Base-by-base conservation (phyloP, 1,139 yeast species). In the Candida freyschussii region DNA sequence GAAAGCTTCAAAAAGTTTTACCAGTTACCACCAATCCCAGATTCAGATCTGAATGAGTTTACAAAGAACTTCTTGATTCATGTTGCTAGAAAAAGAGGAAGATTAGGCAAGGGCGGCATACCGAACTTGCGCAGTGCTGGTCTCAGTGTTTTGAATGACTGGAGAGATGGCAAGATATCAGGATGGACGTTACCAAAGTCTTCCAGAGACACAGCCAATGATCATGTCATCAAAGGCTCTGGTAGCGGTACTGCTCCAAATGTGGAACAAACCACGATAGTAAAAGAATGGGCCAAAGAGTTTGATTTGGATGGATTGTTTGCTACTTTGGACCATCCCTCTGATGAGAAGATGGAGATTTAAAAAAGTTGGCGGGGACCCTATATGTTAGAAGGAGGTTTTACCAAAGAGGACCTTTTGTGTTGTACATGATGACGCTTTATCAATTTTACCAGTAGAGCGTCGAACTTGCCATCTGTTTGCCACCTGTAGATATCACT, bases 131-230 rank as follows among this genome's bases (percentile, higher is more conserved):
- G 77, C 37, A 71, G 91, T 43, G 95, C 98, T 10, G 96, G 95
- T 24, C 60, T 74, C 50, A 69, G 85, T 21, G 83, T 91, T 5
- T 69, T 93, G 53, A 85, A 77, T 48, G 99, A 91, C 62, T 93
- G 97, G 97, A 79, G 96, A 63, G 96, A 89, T 60, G 98, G 98
- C 38, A 77, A 94, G 56, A 75, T 91, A 48, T 62, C 80, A 36
- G 96, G 97, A 29, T 91, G 96, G 96, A 78, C 87, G 2, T 60
- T 78, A 48, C 95, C 96, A 29, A 84, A 81, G 47, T 69, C 78
- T 8, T 75, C 84, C 3, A 69, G 70, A 47, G 65, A 56, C 7
- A 50, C 62, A 11, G 57, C 57, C 12, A 47, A 43, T 22, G 56
- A 43, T 57, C 66, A 38, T 42, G 45, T 56, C 20, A 36, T 56